Conservation (phyloP, 2,329 filamentous ascomycete genomes). For the Fusarium caatingaense region DNA sequence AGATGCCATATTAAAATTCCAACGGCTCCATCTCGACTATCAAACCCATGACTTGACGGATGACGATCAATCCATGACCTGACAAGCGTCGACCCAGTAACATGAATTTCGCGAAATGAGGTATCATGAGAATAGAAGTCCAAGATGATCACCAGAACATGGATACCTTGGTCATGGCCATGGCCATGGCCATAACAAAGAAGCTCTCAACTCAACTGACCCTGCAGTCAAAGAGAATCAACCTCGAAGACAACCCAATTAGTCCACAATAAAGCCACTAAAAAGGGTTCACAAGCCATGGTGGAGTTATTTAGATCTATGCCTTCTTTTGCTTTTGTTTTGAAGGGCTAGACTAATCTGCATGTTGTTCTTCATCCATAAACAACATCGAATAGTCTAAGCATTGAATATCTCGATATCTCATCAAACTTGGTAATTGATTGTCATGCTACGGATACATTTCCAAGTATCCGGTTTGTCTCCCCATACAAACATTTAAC, state of each 20-base stretch:
- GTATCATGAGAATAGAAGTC: constrained; percentile 19
- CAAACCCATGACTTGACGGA: neutral
- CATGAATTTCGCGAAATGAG: constrained; percentile 26
- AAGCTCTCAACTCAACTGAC: constrained; percentile 3
- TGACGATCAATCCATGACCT: constrained; percentile 4
- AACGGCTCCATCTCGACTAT: constrained; percentile 27
- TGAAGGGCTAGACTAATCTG: constrained; percentile 1
- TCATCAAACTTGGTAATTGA: neutral
- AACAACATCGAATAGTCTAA: neutral
- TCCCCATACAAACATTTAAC: neutral
- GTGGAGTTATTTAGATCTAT: neutral
- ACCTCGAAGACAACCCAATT: neutral
- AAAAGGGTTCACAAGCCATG: constrained; percentile 6
- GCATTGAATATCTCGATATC: constrained; percentile 1
- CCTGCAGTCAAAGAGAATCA: constrained; percentile 27
- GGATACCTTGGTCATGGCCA: constrained; percentile 15
- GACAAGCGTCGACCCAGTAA: constrained; percentile 44
- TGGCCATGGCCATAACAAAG: constrained; percentile 16
- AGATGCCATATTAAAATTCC: constrained; percentile 29
- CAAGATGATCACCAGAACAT: constrained; percentile 4
- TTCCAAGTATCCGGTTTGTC: neutral
- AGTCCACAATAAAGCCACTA: constrained; percentile 24
- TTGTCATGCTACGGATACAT: neutral
- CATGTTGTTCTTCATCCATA: neutral
- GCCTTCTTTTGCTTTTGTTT: neutral